Evolutionary conservation across 495 filamentous ascomycete species (phyloP).

Genomic region (Chaetomidium leptoderma): DNA sequence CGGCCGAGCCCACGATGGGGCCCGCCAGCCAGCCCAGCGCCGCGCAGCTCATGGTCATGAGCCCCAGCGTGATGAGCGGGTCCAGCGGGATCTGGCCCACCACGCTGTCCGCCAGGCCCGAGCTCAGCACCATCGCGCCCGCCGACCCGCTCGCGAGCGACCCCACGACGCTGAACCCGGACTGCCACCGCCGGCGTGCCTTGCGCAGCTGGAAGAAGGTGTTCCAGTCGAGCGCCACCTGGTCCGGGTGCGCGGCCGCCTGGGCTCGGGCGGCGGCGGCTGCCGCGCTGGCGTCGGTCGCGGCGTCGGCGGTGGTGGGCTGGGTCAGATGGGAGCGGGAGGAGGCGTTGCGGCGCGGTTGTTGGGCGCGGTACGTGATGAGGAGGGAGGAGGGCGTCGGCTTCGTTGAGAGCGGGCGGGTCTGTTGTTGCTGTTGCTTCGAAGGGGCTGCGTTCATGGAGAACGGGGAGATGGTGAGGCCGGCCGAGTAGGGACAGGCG

Average conservation of each 20-base stretch:
- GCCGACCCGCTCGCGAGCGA: conserved; percentile 53
- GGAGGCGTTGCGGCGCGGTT: conserved; percentile 12
- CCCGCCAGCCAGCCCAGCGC: conserved; percentile 82
- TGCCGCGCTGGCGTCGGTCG: conserved; percentile 26
- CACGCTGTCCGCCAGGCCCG: conserved; percentile 62
- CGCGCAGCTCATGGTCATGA: conserved; percentile 66
- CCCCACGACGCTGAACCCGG: conserved; percentile 65
- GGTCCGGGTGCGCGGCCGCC: conserved; percentile 25
- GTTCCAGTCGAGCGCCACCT: conserved; percentile 71
- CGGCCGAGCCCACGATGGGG: conserved; percentile 67
- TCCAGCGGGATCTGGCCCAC: conserved; percentile 70
- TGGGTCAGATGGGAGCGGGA: conserved; percentile 12
- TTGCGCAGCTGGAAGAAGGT: conserved; percentile 87
- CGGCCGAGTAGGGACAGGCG: conserved; percentile 28
- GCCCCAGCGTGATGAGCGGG: conserved; percentile 75
- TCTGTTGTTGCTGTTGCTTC: conserved; percentile 8
- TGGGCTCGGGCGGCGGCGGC: conserved; percentile 22
- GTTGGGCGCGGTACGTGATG: conserved; percentile 12
- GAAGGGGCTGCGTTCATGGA: conserved; percentile 12
- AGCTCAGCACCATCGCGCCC: conserved; percentile 60
- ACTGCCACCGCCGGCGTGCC: conserved; percentile 74
- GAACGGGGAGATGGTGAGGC: conserved; percentile 19
- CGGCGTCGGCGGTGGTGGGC: conserved; percentile 18
- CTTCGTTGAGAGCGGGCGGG: conserved; percentile 20
- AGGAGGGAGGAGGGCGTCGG: conserved; percentile 15